Conservation (phyloP, 2,329 filamentous ascomycete species). For the Fusarium nygamai region DNA sequence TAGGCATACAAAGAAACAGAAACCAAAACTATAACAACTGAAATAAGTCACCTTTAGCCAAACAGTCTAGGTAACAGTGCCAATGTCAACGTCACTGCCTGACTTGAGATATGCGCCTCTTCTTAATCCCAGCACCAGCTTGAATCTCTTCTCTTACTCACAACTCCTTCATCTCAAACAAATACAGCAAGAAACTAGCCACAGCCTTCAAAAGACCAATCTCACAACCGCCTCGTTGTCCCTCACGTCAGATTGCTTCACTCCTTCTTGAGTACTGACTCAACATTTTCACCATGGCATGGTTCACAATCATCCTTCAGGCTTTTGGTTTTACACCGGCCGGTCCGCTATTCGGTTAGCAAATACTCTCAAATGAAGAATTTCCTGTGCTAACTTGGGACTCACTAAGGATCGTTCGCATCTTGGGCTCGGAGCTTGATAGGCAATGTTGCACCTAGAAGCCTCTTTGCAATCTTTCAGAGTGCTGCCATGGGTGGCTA, state of each 20-base stretch:
- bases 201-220: background rate
- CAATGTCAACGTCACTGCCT: background rate
- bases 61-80: background rate
- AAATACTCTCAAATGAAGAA: background rate
- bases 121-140: background rate
- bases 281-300: background rate
- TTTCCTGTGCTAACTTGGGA: background rate
- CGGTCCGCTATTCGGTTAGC: background rate
- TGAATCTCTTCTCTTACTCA: background rate
- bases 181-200: too few relatives aligned
- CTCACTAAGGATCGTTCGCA: background rate
- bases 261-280: background rate
- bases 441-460: rapidly evolving
- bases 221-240: background rate
- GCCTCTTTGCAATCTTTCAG: background rate
- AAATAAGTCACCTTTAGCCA: background rate
- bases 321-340: background rate
- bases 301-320: background rate
- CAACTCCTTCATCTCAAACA: background rate
- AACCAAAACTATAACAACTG: background rate
- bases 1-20: background rate
- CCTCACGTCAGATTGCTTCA: background rate
- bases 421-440: background rate
- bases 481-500: background rate
- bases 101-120: background rate